A percentile compares a stretch with the other conserved stretches of the same genome.
phyloP scores from a whole-genome alignment of 106 monocot species.

The Iris macrosiphon region DNA sequence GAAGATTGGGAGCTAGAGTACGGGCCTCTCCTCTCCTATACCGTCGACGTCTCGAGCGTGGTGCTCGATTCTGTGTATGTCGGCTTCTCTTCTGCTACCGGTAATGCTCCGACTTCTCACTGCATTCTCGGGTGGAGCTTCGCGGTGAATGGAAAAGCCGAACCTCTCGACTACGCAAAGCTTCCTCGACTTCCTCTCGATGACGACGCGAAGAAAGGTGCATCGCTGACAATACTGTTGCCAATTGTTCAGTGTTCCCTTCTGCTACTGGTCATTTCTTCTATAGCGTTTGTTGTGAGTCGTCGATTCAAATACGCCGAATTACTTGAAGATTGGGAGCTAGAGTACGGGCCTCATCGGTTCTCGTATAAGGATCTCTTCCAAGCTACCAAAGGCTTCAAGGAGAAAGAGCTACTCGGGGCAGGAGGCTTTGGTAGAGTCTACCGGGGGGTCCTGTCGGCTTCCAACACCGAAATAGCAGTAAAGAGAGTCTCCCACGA shows the following conservation, averaged over 20 bases:
- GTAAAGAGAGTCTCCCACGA: slow-evolving; percentile 26
- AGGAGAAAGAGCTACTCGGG: slow-evolving; percentile 18
- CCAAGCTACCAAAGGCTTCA: slow-evolving; percentile 26
- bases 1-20: too few species aligned
- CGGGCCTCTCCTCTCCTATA: slow-evolving; percentile 20
- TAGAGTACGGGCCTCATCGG: slow-evolving; percentile 30
- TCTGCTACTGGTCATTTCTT: background rate
- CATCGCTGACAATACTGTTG: background rate
- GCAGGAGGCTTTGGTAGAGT: too few species aligned
- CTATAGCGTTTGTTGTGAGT: background rate
- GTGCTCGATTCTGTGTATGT: slow-evolving; percentile 10
- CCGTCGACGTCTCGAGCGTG: slow-evolving; percentile 14
- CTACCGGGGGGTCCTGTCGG: slow-evolving; percentile 19
- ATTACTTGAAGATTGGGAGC: slow-evolving; percentile 31
- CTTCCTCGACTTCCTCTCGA: background rate
- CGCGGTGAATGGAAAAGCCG: slow-evolving; percentile 2
- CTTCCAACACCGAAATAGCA: slow-evolving; percentile 7
- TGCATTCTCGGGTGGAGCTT: slow-evolving; percentile 29
- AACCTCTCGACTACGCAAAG: background rate
- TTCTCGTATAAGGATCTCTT: slow-evolving; percentile 29
- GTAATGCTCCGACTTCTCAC: slow-evolving; percentile 4
- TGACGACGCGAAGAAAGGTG: background rate
- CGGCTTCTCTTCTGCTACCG: slow-evolving; percentile 27
- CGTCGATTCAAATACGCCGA: slow-evolving; percentile 14
- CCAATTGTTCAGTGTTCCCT: background rate